These are phyloP conservation scores for Celoporthe dispersa DNA, from an alignment of 2,329 filamentous ascomycete genomes.

Conservation along the genomic window DNA sequence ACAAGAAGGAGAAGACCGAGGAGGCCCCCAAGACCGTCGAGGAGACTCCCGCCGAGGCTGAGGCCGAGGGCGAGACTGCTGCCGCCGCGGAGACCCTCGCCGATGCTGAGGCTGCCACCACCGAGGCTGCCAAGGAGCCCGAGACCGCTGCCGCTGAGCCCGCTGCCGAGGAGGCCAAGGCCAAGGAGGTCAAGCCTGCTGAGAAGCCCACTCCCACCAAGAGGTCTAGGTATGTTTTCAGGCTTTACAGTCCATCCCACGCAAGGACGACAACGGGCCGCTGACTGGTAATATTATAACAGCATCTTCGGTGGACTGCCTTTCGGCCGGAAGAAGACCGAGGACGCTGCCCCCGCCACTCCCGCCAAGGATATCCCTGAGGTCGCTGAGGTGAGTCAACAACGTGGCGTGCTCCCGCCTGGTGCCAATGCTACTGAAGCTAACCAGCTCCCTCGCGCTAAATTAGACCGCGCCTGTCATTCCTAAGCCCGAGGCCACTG, in stretches of 20 bases:
- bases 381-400: conserved; percentile 45
- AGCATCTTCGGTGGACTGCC: conserved; percentile 61
- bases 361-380: conserved; percentile 49
- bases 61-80: conserved; percentile 35
- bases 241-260: background rate
- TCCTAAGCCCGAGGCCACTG: conserved; percentile 61
- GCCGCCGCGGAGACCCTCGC: conserved; percentile 38
- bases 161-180: conserved; percentile 40
- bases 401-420: background rate
- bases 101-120: conserved; percentile 16
- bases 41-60: conserved; percentile 30
- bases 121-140: conserved; percentile 29
- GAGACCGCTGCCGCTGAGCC: conserved; percentile 42
- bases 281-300: conserved; percentile 29
- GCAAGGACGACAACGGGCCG: background rate
- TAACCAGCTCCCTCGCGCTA: conserved; percentile 9
- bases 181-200: conserved; percentile 29
- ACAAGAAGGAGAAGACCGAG: conserved; percentile 49
- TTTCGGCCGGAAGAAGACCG: conserved; percentile 62
- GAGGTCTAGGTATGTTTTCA: conserved; percentile 53
- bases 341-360: conserved; percentile 47
- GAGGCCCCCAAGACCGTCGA: conserved; percentile 45
- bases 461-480: conserved; percentile 57
- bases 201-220: conserved; percentile 56
- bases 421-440: background rate